Conservation (phyloP, 805 yeast species). For the Clavispora phyllophila region DNA sequence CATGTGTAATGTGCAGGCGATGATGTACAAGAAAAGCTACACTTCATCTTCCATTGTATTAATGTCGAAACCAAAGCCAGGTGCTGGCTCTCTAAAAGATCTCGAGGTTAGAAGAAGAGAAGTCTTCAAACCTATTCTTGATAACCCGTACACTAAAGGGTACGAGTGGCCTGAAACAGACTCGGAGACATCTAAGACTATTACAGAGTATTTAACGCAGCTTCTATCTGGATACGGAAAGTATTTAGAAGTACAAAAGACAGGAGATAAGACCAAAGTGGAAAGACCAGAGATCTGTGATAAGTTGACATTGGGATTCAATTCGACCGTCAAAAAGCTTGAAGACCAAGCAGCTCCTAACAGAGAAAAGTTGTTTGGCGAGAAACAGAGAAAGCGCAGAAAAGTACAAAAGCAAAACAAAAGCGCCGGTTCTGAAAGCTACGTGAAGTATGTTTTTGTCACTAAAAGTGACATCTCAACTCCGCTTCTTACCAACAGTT, state of each 20-base stretch:
- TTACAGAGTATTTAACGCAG: conserved; percentile 11
- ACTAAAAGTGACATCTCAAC: conserved; percentile 55
- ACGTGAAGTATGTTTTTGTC: conserved; percentile 47
- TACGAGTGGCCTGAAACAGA: conserved; percentile 14
- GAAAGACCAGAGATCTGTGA: conserved; percentile 19
- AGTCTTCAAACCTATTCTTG: conserved; percentile 60
- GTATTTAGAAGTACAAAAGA: conserved; percentile 5
- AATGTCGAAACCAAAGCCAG: conserved; percentile 8
- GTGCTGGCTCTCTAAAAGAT: conserved; percentile 40
- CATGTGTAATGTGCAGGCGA: neutral
- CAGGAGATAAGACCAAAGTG: neutral
- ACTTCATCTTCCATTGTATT: conserved; percentile 5
- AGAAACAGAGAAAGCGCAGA: conserved; percentile 2
- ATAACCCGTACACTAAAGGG: conserved; percentile 54
- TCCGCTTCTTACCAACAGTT: conserved; percentile 45
- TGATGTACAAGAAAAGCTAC: neutral
- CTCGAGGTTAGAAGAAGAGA: conserved; percentile 48
- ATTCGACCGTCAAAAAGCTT: conserved; percentile 45
- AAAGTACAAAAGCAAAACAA: conserved; percentile 1
- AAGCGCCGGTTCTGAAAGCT: neutral
- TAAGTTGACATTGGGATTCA: conserved; percentile 46
- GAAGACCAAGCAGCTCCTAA: conserved; percentile 37
- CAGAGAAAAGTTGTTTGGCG: conserved; percentile 11
- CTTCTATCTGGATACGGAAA: conserved; percentile 14
- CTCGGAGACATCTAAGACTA: conserved; percentile 4